These are phyloP conservation scores for Elsinoe fawcettii DNA, from an alignment of 2,329 filamentous ascomycete species.

Conservation along the genomic window DNA sequence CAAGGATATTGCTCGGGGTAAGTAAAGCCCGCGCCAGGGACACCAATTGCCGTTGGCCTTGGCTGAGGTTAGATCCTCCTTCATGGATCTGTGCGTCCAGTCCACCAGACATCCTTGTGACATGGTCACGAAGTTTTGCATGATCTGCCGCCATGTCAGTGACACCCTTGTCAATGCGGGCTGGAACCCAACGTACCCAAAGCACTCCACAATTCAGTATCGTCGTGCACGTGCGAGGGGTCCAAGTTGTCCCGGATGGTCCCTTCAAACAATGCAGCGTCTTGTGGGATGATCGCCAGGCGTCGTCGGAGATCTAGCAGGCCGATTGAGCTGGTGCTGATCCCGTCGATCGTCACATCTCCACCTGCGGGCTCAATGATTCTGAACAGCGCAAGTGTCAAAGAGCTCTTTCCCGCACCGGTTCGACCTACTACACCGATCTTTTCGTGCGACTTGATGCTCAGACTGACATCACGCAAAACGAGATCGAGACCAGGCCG, in stretches of 20 bases:
- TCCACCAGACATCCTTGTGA: constrained; percentile 76
- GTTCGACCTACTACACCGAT: constrained; percentile 95
- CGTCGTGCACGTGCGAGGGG: constrained; percentile 88
- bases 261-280: constrained; percentile 91
- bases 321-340: constrained; percentile 87
- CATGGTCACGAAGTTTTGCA: constrained; percentile 84
- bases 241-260: constrained; percentile 92
- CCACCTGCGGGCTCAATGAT: constrained; percentile 85
- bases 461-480: constrained; percentile 81
- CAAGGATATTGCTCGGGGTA: constrained; percentile 92
- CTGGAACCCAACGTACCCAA: constrained; percentile 55
- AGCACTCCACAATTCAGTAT: constrained; percentile 94
- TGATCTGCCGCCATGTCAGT: constrained; percentile 56
- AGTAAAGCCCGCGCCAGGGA: constrained; percentile 89
- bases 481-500: constrained; percentile 83
- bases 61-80: constrained; percentile 92
- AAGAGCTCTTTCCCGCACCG: constrained; percentile 88
- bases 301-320: constrained; percentile 80
- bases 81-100: constrained; percentile 87
- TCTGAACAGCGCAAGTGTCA: constrained; percentile 87
- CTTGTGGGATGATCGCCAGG: constrained; percentile 94
- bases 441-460: constrained; percentile 95
- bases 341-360: constrained; percentile 76
- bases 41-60: constrained; percentile 89
- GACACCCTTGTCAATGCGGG: not conserved